Evolutionary conservation across 2,329 filamentous ascomycete genomes (phyloP).

Genomic region (Botrytis squamosa): DNA sequence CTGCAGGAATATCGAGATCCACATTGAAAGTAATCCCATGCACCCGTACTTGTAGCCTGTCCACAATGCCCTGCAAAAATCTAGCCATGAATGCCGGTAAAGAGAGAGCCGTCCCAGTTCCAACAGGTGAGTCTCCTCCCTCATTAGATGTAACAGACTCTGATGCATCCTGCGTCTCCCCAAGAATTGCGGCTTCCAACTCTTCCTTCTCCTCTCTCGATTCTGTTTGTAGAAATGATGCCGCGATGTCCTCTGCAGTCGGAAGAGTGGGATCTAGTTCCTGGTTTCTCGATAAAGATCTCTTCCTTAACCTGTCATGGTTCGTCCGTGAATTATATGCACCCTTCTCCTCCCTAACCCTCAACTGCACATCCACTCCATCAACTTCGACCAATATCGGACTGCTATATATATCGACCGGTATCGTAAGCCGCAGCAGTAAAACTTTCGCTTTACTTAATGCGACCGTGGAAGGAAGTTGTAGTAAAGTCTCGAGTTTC

Average conservation of each 20-base stretch:
- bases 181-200: constrained; percentile 66
- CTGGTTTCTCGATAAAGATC: constrained; percentile 29
- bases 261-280: constrained; percentile 50
- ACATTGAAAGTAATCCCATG: constrained; percentile 64
- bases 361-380: constrained; percentile 71
- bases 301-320: constrained; percentile 38
- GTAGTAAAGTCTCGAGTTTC: constrained; percentile 75
- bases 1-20: constrained; percentile 57
- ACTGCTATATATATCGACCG: constrained; percentile 83
- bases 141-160: constrained; percentile 61
- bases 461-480: constrained; percentile 69
- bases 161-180: constrained; percentile 60
- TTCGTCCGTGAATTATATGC: constrained; percentile 35
- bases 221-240: constrained; percentile 75
- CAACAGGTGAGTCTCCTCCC: constrained; percentile 56
- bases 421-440: constrained; percentile 76
- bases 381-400: constrained; percentile 80
- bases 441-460: constrained; percentile 73
- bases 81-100: constrained; percentile 69
- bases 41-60: constrained; percentile 67
- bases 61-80: constrained; percentile 71
- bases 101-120: constrained; percentile 69
- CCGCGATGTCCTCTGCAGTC: constrained; percentile 69
- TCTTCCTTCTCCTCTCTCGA: constrained; percentile 63
- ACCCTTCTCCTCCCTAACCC: constrained; percentile 45